phyloP scores from a whole-genome alignment of 257 asterid genomes.

The Salvia splendens region DNA sequence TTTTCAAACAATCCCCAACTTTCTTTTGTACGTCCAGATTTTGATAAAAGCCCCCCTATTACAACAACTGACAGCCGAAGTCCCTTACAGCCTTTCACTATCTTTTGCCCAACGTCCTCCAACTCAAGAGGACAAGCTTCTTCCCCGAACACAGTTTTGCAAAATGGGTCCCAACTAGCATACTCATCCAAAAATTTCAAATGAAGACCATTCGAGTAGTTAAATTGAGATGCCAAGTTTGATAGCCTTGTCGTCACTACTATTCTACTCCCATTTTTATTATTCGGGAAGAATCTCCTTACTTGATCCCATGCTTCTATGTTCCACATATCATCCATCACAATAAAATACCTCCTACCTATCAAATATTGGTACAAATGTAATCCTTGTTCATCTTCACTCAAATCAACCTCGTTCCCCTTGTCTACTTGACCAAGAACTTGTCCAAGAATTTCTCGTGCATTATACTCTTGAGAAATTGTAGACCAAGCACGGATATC shows the following conservation, averaged over 20 bases:
- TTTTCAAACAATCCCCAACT: background rate
- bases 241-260: slow-evolving; percentile 5
- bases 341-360: no score
- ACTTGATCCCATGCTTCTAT: background rate
- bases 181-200: background rate
- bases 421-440: background rate
- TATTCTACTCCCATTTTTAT: background rate
- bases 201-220: background rate
- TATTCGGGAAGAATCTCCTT: background rate
- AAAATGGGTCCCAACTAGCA: background rate
- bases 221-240: background rate
- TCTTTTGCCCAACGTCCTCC: background rate
- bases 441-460: background rate
- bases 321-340: background rate
- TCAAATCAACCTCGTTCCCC: no score
- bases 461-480: background rate
- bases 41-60: slow-evolving; percentile 4
- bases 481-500: no score
- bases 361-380: no score
- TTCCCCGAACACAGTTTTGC: background rate
- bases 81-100: background rate
- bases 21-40: background rate
- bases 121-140: slow-evolving; percentile 11
- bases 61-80: slow-evolving; percentile 23
- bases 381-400: no score